Evolutionary conservation across 352 stramenopile genomes (phyloP), one percentile per base, ranked within the genome.

Genomic region (Blastocystis hominis): DNA sequence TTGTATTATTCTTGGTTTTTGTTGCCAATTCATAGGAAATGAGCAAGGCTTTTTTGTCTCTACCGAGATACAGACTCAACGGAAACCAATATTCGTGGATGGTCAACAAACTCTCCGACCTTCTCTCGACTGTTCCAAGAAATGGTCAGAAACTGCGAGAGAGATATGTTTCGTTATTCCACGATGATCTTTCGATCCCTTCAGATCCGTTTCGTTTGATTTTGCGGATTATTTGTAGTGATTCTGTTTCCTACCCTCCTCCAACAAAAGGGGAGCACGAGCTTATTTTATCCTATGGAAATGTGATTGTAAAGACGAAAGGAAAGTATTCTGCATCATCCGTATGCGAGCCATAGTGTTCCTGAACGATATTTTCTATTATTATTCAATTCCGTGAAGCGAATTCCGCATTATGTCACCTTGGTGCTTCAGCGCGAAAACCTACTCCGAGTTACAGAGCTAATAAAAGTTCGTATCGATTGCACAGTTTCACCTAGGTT

Each of bases 361-460:
- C 38, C 44, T 24, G 36, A 80, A 34, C 15, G 40, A n/a, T 80
- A 64, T 38, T 80, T 62, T 24, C 36, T 47, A n/a, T n/a, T 80
- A 17, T 10, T 80, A 6, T 80, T 80, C 50, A 34, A 64, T 80
- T 36, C 70, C 0, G 70, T 80, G 50, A 40, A 63, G 17, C 62
- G 55, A 46, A 80, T 80, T 30, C 70, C 70, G 20, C 63, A 64
- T 42, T 80, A 80, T 38, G 24, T 80, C 3, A 62, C 50, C 6
- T 20, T 47, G 13, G 70, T 30, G 17, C 62, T 62, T 38, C 70
- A 80, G 44, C 53, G 55, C 24, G 30, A 42, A 17, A 46, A 62
- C 44, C 55, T 42, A 10, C 24, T 80, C 24, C 15, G 20, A 2
- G 7, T 80, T 17, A 36, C 70, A 10, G 44, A 62, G 20, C 63